Conservation (phyloP, 306 rosid species). For the Cicer arietinum region DNA sequence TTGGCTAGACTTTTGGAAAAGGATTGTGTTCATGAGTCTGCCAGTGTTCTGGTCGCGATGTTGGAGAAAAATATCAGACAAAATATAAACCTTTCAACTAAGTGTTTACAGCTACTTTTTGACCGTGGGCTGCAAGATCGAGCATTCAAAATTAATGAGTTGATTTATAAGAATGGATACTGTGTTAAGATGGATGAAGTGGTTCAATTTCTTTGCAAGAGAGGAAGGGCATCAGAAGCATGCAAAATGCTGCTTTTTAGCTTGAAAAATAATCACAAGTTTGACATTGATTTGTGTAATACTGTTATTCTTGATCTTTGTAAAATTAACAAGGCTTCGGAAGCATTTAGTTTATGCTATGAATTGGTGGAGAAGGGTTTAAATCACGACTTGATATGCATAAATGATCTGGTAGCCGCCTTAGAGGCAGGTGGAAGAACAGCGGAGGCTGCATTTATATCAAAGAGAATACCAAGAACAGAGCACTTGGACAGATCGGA, state of each 20-base stretch:
- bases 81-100: conserved; percentile 70
- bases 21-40: conserved; percentile 63
- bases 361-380: conserved; percentile 68
- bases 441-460: conserved; percentile 70
- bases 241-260: conserved; percentile 62
- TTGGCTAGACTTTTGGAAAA: conserved; percentile 67
- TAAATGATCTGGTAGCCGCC: conserved; percentile 57
- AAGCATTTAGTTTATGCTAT: conserved; percentile 76
- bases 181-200: conserved; percentile 65
- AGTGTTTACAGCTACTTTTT: conserved; percentile 66
- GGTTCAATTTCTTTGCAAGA: conserved; percentile 58
- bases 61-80: conserved; percentile 72
- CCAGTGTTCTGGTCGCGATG: conserved; percentile 64
- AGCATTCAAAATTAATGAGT: conserved; percentile 63
- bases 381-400: conserved; percentile 62
- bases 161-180: conserved; percentile 73
- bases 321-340: conserved; percentile 58
- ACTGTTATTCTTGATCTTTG: conserved; percentile 64
- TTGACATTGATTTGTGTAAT: conserved; percentile 53
- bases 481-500: conserved; percentile 31
- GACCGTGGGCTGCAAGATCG: conserved; percentile 53
- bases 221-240: conserved; percentile 65
- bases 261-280: conserved; percentile 56
- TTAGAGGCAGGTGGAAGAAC: conserved; percentile 60
- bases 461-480: conserved; percentile 57